Base-by-base conservation (phyloP, 352 stramenopile genomes). In the Phytopythium delawarense region DNA sequence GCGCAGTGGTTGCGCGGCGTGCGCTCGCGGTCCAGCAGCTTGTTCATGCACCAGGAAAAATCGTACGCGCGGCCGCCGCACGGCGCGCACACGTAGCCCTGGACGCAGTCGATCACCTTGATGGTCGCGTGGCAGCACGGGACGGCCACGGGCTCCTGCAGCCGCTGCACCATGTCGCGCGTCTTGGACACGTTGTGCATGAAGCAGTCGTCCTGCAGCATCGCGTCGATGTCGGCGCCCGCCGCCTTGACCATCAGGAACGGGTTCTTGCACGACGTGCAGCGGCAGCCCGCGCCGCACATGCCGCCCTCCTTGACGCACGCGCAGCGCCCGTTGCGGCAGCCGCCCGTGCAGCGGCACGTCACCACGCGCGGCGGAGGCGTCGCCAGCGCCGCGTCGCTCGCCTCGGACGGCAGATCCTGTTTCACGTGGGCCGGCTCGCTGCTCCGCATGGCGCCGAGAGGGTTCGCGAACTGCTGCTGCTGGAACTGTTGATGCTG, bases 121-220 rank as follows among this genome's bases (percentile, higher is more conserved):
- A 92, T 78, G 8, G 59, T 67, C 21, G 70, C 44, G 23, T 69
- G 54, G 64, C 81, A 91, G 60, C 85, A 94, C 52, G 85, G 79
- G 51, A 92, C 79, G 8, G 62, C 51, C 49, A 94, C 79, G 18
- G 66, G 59, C 59, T 94, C 85, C 56, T 92, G 78, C 48, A 94
- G 72, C 18, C 84, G 78, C 60, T 71, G 62, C 51, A 89, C 80
- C 85, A 94, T 94, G 76, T 92, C 82, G 57, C 85, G 78, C 37
- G 81, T 92, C 75, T 92, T 92, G 56, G 78, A 88, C 52, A 92
- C 78, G 58, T 94, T 94, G 72, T 94, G 85, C 85, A 94, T 94
- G 64, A 94, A 94, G 66, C 85, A 94, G 61, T 76, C 73, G 63
- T 94, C 85, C 58, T 89, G 64, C 1, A 91, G 68, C 51, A 94